These are phyloP conservation scores for Paspalum vaginatum DNA, from an alignment of 176 grass and related monocot genomes.

Conservation along the genomic window DNA sequence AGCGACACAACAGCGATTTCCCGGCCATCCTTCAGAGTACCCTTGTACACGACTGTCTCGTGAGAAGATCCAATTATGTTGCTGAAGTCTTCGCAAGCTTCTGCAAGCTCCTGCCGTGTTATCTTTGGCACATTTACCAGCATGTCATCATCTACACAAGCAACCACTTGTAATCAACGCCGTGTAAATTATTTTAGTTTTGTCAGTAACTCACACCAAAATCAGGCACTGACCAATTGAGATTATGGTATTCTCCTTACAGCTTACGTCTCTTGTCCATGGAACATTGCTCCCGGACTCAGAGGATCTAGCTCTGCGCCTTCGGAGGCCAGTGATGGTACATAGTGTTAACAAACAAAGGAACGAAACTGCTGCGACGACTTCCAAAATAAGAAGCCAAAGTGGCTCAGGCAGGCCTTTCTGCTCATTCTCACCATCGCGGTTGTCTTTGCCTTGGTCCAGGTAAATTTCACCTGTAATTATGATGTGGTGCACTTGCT, in stretches of 20 bases:
- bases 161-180: neutral
- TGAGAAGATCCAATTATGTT: constrained; percentile 92
- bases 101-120: constrained; percentile 69
- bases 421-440: constrained; percentile 15
- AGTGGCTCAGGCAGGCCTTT: constrained; percentile 55
- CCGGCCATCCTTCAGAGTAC: constrained; percentile 72
- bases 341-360: constrained; percentile 57
- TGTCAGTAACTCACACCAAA: constrained; percentile 9
- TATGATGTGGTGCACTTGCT: constrained; percentile 12
- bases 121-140: constrained; percentile 63
- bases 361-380: constrained; percentile 53
- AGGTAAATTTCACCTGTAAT: constrained; percentile 69
- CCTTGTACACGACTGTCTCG: constrained; percentile 86
- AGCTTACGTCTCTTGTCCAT: constrained; percentile 62
- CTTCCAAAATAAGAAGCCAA: constrained; percentile 88
- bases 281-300: constrained; percentile 25
- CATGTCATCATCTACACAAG: constrained; percentile 62
- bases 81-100: constrained; percentile 97
- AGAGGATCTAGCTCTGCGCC: constrained; percentile 55
- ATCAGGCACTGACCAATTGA: constrained; percentile 67
- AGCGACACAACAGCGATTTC: constrained; percentile 94
- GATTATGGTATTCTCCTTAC: constrained; percentile 68
- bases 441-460: constrained; percentile 6
- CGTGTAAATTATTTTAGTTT: neutral
- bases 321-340: constrained; percentile 39